Conservation (phyloP, 176 grass and related monocot genomes). For the Paspalum notatum region DNA sequence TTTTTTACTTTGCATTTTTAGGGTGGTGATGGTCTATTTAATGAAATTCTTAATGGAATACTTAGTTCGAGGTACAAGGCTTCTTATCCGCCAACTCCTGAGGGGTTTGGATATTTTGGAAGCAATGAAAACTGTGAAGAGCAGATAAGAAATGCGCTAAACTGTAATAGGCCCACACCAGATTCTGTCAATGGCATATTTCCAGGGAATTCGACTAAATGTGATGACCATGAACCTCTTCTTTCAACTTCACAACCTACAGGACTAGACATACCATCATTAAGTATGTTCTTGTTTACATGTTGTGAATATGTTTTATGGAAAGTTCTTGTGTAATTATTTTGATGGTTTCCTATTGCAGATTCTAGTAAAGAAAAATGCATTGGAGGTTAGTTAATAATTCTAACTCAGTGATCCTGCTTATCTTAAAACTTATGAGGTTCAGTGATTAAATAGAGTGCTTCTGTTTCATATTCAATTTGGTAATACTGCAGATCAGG, state of each 20-base stretch:
- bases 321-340: conserved; percentile 28
- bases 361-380: conserved; percentile 33
- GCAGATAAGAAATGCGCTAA: conserved; percentile 40
- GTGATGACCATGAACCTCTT: conserved; percentile 86
- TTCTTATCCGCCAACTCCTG: conserved; percentile 75
- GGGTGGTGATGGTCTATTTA: conserved; percentile 93
- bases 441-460: neutral
- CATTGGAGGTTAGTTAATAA: conserved; percentile 40
- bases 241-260: conserved; percentile 48
- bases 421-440: conserved; percentile 29
- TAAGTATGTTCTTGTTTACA: conserved; percentile 60
- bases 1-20: conserved; percentile 45
- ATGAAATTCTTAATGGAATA: conserved; percentile 92
- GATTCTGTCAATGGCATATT: conserved; percentile 52
- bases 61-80: conserved; percentile 64
- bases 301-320: conserved; percentile 22
- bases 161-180: conserved; percentile 33
- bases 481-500: conserved; percentile 57
- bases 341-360: conserved; percentile 27
- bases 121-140: conserved; percentile 43
- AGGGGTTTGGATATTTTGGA: conserved; percentile 43
- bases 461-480: conserved; percentile 32
- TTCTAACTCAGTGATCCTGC: conserved; percentile 27
- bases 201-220: conserved; percentile 57
- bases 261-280: conserved; percentile 46